These are phyloP conservation scores for Ascobolus immersus DNA, from an alignment of 495 filamentous ascomycete genomes.

Conservation along the genomic window DNA sequence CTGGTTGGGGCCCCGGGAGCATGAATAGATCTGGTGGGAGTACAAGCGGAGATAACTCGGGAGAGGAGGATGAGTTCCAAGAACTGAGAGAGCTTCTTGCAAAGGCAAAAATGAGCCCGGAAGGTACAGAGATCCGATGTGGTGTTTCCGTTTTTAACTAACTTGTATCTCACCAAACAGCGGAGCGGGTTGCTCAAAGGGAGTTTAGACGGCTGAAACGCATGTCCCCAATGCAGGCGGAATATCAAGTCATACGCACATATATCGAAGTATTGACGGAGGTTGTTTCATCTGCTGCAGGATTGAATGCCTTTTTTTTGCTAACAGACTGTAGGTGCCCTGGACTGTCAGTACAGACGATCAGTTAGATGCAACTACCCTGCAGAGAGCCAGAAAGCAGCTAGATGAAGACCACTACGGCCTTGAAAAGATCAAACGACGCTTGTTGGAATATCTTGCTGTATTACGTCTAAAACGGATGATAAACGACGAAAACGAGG, in stretches of 20 bases:
- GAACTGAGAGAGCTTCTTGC: constrained; percentile 72
- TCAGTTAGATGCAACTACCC: constrained; percentile 55
- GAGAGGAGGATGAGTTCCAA: constrained; percentile 62
- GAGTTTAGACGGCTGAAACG: constrained; percentile 74
- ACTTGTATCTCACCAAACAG: constrained; percentile 31
- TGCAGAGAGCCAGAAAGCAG: constrained; percentile 60
- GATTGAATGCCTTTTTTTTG: background rate
- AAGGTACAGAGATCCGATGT: too few relatives aligned
- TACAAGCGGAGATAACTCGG: constrained; percentile 33
- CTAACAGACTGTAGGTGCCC: constrained; percentile 30
- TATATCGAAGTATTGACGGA: constrained; percentile 89
- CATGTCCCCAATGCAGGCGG: constrained; percentile 84
- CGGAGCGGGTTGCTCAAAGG: constrained; percentile 63
- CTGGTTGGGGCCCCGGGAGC: constrained; percentile 24
- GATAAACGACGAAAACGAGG: constrained; percentile 54
- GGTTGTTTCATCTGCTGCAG: constrained; percentile 1
- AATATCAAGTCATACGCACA: constrained; percentile 79
- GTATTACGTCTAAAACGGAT: constrained; percentile 84
- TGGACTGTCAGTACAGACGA: constrained; percentile 77
- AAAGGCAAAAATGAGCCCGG: constrained; percentile 47
- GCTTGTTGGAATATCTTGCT: constrained; percentile 81
- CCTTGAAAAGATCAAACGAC: constrained; percentile 90
- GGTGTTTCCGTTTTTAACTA: too few relatives aligned
- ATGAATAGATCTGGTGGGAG: constrained; percentile 26
- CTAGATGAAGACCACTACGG: constrained; percentile 94